Base-by-base conservation (phyloP, 805 yeast genomes). In the Lachancea kluyveri region DNA sequence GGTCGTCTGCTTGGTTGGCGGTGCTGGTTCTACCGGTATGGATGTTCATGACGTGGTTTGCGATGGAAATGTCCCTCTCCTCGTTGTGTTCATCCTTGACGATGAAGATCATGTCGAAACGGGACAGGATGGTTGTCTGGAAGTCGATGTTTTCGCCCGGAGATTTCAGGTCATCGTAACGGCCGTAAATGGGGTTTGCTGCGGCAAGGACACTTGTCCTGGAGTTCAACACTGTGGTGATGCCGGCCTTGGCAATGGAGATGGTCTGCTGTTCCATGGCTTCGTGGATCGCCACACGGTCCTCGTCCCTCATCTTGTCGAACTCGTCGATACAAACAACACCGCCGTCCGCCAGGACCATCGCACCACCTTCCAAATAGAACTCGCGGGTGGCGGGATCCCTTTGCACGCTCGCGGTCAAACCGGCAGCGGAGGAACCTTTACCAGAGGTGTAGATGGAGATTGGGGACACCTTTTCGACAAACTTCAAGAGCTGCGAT, bases 191-290 rank as follows among this genome's bases (percentile, higher is more conserved):
- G 3, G 99, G 99, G 60, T 92, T 92, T 6, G 98, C 98, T 15
- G 98, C 98, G 0, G 98, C 98, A 28, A 92, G 67, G 4, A 92
- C 98, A 21, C 95, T 79, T 0, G 98, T 92, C 62, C 99, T 74
- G 3, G 98, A 92, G 60, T 92, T 92, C 46, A 92, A 70, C 35
- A 92, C 88, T 0, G 99, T 92, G 2, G 97, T 92, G 46, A 92
- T 92, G 58, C 99, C 99, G 7, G 99, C 99, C 59, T 92, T 92
- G 19, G 99, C 98, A 57, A 92, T 88, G 9, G 97, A 90, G 38
- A 92, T 92, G 0, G 98, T 92, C 62, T 92, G 99, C 61, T 92
- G 99, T 65, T 92, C 99, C 99, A 92, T 92, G 8, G 98, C 98
- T 67, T 92, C 99, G 60, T 92, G 99, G 45, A 92, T 92, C 0